phyloP scores from a whole-genome alignment of 805 yeast species.

The Debaryomyces hansenii region DNA sequence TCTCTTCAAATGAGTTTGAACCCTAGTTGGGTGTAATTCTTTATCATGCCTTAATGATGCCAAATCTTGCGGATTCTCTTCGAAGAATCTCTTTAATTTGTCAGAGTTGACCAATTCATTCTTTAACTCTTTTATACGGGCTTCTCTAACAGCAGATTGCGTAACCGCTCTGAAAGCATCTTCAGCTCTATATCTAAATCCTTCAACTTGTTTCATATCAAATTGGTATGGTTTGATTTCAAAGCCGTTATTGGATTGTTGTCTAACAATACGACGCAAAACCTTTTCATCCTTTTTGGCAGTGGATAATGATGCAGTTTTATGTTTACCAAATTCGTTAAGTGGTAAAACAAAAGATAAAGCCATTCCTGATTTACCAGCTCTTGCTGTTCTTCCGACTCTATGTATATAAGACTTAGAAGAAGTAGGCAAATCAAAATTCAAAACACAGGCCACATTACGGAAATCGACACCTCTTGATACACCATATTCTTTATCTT shows the following conservation, averaged over 20 bases:
- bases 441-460: constrained; percentile 94
- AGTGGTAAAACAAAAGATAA: constrained; percentile 85
- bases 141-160: constrained; percentile 84
- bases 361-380: constrained; percentile 93
- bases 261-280: constrained; percentile 69
- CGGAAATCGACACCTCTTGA: constrained; percentile 96
- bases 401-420: constrained; percentile 90
- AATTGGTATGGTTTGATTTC: constrained; percentile 86
- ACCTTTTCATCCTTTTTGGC: constrained; percentile 88
- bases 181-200: constrained; percentile 93
- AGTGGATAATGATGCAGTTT: constrained; percentile 65
- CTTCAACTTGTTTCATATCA: constrained; percentile 89
- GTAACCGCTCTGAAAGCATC: constrained; percentile 97
- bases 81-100: constrained; percentile 89
- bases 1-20: constrained; percentile 82
- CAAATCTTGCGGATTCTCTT: constrained; percentile 95
- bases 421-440: constrained; percentile 90
- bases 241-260: constrained; percentile 71
- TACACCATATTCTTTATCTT: constrained; percentile 85
- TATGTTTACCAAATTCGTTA: constrained; percentile 87
- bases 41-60: constrained; percentile 88
- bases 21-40: constrained; percentile 78
- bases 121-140: constrained; percentile 85
- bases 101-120: constrained; percentile 85
- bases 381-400: constrained; percentile 97